These are phyloP conservation scores for Zasmidium angulare DNA, from an alignment of 2,329 filamentous ascomycete genomes.

Conservation along the genomic window DNA sequence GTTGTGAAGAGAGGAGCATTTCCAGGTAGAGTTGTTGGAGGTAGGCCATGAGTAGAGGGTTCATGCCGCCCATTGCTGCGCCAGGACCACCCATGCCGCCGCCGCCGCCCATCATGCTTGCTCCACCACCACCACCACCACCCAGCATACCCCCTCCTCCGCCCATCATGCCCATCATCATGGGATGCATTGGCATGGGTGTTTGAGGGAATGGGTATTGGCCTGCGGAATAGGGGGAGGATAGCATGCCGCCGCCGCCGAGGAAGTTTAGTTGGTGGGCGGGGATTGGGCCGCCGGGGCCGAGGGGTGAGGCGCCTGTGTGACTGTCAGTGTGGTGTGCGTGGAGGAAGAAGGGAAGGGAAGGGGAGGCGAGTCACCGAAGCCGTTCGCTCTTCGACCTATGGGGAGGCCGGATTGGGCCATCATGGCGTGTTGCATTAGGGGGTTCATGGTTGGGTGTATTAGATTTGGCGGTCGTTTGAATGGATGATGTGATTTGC, in stretches of 20 bases:
- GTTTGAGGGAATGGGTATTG: conserved; percentile 17
- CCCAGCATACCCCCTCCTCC: no score
- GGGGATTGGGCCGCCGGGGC: conserved; percentile 13
- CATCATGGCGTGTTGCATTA: conserved; percentile 1
- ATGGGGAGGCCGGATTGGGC: conserved; percentile 3
- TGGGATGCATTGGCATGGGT: conserved; percentile 7
- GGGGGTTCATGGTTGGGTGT: neutral
- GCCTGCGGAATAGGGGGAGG: conserved; percentile 16
- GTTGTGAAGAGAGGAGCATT: neutral
- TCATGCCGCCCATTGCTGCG: conserved; percentile 1
- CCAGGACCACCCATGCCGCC: conserved; percentile 1
- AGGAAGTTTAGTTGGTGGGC: conserved; percentile 24
- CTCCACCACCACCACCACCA: no score
- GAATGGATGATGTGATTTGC: no score
- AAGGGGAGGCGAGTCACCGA: neutral
- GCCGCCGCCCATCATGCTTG: neutral
- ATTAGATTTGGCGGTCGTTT: no score
- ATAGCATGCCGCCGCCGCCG: neutral
- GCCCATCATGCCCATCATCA: neutral
- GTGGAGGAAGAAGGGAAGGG: neutral
- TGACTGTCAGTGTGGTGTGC: neutral
- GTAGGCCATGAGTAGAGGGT: neutral
- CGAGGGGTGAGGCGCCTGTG: conserved; percentile 15
- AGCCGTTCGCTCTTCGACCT: conserved; percentile 7
- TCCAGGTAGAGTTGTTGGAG: neutral